Base-by-base conservation (phyloP, 805 yeast genomes). In the Grigorovia transvaalensis region DNA sequence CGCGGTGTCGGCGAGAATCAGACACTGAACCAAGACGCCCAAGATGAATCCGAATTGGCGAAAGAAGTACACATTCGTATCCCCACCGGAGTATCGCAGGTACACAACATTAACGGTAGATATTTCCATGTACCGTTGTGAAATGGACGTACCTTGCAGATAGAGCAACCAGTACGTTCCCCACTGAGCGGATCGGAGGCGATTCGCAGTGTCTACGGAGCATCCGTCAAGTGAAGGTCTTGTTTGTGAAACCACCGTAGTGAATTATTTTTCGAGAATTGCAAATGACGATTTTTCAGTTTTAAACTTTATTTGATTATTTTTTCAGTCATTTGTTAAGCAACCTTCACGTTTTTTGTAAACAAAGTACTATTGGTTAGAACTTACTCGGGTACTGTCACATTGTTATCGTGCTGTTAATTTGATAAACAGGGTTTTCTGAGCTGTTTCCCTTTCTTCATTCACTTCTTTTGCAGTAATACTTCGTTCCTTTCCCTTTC, bases 51-150 rank as follows among this genome's bases (percentile, higher is more conserved):
- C 11, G 43, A 35, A 9, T n/a, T 67, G 64, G 20, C 45, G 17
- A 43, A 49, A 23, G 74, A 72, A 49, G 62, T 59, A n/a, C 76
- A 74, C 50, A 68, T 74, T 13, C 62, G 76, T 19, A 73, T 74
- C 13, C 66, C 71, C 48, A 74, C 77, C 0, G 75, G 74, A 13
- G 66, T 65, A 5, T 65, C 72, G 5, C 60, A 64, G 30, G 59
- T 73, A 35, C 78, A 75, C 53, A 75, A 75, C 53, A 59, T 69
- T 4, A 65, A 67, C 48, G 79, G 78, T 15, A 49, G 48, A 13
- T 57, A 54, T 46, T 62, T 58, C 48, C 60, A 58, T 8, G 59
- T 72, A 15, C 57, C 62, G 23, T 47, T 57, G 47, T 57, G 29
- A 47, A 20, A 27, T 18, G n/a, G 27, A 23, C 27, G 27, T 23